phyloP scores from a whole-genome alignment of 2,329 filamentous ascomycete species.

The Davidsoniella neocaledoniae region DNA sequence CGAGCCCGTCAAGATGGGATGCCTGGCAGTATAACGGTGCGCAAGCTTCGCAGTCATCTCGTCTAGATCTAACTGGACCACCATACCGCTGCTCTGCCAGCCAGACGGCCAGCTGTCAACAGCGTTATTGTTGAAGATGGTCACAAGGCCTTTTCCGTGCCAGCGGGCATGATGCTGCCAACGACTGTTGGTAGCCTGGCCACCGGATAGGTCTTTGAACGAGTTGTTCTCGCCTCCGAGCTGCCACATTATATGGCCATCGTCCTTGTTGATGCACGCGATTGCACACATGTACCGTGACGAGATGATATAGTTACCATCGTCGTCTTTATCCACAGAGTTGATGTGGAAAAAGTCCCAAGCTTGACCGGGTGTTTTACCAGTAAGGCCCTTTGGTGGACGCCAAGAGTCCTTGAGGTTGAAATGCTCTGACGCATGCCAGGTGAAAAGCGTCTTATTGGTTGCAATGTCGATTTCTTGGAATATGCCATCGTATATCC shows the following conservation, averaged over 20 bases:
- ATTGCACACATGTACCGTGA: slow-evolving; percentile 31
- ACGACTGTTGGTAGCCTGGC: slow-evolving; percentile 24
- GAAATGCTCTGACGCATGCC: slow-evolving; percentile 20
- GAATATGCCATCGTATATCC: slow-evolving; percentile 22
- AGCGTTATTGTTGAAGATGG: slow-evolving; percentile 35
- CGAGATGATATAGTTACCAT: slow-evolving; percentile 38
- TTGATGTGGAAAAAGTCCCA: slow-evolving; percentile 44
- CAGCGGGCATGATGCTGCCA: slow-evolving; percentile 37
- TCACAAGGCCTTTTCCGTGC: slow-evolving; percentile 30
- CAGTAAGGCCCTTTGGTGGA: slow-evolving; percentile 14
- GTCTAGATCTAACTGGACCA: slow-evolving; percentile 29
- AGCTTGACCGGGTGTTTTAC: slow-evolving; percentile 17
- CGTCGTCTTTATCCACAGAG: slow-evolving; percentile 32
- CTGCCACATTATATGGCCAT: slow-evolving; percentile 34
- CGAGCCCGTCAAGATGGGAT: slow-evolving; percentile 31
- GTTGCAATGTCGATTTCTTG: slow-evolving; percentile 34
- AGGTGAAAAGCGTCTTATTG: slow-evolving; percentile 32
- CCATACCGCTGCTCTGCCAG: slow-evolving; percentile 27
- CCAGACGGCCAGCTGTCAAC: slow-evolving; percentile 27
- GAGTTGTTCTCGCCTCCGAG: slow-evolving; percentile 31
- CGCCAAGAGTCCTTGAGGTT: slow-evolving; percentile 4
- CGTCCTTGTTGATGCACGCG: slow-evolving; percentile 27
- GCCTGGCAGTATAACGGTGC: slow-evolving; percentile 31
- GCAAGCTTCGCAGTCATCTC: slow-evolving; percentile 29
- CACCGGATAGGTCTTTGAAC: slow-evolving; percentile 19